phyloP scores from a whole-genome alignment of 345 rosid species.

The Sapria himalayana region DNA sequence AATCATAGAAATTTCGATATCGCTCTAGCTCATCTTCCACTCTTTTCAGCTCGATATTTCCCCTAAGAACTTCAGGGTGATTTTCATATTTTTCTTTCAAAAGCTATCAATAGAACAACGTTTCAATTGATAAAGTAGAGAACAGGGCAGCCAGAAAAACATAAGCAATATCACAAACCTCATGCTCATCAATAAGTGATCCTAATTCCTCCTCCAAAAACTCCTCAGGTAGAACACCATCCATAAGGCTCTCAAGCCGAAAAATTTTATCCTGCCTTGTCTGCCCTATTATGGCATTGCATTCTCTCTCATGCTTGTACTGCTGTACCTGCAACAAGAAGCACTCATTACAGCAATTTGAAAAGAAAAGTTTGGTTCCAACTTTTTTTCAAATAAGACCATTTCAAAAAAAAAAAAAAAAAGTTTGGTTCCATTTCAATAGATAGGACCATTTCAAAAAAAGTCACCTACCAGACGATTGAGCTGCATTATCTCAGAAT shows the following conservation, averaged over 20 bases:
- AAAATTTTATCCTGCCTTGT: constrained; percentile 83
- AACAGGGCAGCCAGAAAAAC: constrained; percentile 6
- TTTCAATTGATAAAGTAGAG: constrained; percentile 8
- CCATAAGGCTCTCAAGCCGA: constrained; percentile 91
- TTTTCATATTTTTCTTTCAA: constrained; percentile 76
- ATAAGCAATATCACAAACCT: constrained; percentile 31
- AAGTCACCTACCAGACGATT: constrained; percentile 63
- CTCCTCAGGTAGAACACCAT: constrained; percentile 84
- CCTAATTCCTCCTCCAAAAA: constrained; percentile 69
- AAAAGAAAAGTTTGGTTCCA: no score
- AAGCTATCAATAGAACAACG: constrained; percentile 32
- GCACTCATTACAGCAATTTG: constrained; percentile 4
- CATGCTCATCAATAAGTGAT: constrained; percentile 59
- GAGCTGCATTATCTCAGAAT: constrained; percentile 70
- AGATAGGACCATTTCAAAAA: no score
- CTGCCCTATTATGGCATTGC: constrained; percentile 76
- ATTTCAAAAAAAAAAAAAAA: no score
- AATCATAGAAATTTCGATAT: constrained; percentile 49
- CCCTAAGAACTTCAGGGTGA: constrained; percentile 64
- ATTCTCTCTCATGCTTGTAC: constrained; percentile 95
- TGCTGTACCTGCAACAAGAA: constrained; percentile 58
- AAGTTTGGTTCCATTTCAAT: no score
- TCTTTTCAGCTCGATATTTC: constrained; percentile 57
- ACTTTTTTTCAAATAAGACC: no score
- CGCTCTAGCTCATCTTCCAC: constrained; percentile 68